Evolutionary conservation across 75 land plant genomes (phyloP).

Genomic region (Cupressus sempervirens): DNA sequence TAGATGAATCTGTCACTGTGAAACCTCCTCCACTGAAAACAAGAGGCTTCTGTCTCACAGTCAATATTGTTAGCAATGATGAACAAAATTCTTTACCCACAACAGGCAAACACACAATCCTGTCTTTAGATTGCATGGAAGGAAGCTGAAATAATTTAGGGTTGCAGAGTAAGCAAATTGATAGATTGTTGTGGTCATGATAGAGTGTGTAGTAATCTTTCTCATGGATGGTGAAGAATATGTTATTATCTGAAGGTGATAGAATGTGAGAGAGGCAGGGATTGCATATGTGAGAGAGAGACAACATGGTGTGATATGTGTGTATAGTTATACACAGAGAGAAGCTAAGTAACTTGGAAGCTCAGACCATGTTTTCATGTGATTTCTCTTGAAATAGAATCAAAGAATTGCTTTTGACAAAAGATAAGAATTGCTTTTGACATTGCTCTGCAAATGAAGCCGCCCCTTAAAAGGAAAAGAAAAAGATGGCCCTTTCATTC

Average conservation of each 20-base stretch:
- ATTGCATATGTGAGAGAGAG: not conserved
- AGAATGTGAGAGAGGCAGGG: not conserved
- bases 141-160: not conserved
- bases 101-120: not conserved
- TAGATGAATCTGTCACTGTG: conserved; percentile 32
- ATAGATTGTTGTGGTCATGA: not conserved
- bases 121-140: not conserved
- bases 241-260: not conserved
- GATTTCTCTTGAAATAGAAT: no score
- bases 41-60: conserved; percentile 49
- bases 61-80: conserved; percentile 8
- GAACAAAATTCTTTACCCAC: not conserved
- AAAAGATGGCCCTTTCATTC: no score
- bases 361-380: no score
- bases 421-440: no score
- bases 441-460: no score
- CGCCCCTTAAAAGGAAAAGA: no score
- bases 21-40: conserved; percentile 58
- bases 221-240: not conserved
- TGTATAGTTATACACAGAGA: not conserved
- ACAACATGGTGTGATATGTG: not conserved
- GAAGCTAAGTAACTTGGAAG: no score
- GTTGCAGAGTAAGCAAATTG: not conserved
- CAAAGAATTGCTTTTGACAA: no score
- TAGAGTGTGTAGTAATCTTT: not conserved